Percentiles rank a stretch among this genome's conserved stretches.
Evolutionary conservation across 768 basidiomycete species (phyloP).

Genomic region (Mycena capillaripes): DNA sequence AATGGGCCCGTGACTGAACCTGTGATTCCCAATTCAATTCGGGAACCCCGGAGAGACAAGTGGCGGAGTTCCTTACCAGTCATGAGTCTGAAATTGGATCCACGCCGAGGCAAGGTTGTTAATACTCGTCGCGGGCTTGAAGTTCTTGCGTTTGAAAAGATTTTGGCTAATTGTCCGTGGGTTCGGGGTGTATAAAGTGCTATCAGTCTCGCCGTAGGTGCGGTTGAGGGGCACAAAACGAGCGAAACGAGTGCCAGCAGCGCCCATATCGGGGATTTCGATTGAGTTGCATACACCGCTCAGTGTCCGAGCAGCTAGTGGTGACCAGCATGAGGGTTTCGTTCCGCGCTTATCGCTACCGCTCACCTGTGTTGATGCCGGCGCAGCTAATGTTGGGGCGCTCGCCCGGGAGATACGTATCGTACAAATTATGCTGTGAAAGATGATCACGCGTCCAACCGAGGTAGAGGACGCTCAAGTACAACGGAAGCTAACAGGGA

Average conservation of each 20-base stretch:
- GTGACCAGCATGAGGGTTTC: neutral
- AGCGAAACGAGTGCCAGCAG: slow-evolving; percentile 18
- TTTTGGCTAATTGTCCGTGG: slow-evolving; percentile 31
- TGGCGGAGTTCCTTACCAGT: neutral
- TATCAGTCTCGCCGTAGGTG: slow-evolving; percentile 21
- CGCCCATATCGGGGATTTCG: slow-evolving; percentile 28
- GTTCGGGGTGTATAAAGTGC: slow-evolving; percentile 26
- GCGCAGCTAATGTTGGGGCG: slow-evolving; percentile 9
- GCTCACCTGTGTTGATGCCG: slow-evolving; percentile 25
- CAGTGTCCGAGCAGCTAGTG: slow-evolving; percentile 21
- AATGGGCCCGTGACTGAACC: slow-evolving; percentile 25
- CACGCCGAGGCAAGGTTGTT: slow-evolving; percentile 24
- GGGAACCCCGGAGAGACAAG: neutral
- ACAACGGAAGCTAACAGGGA: slow-evolving; percentile 23
- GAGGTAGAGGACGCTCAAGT: slow-evolving; percentile 24
- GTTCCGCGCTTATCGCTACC: neutral
- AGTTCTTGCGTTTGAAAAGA: slow-evolving; percentile 21
- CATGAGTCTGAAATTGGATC: slow-evolving; percentile 30
- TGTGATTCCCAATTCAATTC: neutral
- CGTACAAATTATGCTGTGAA: slow-evolving; percentile 22
- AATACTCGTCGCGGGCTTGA: slow-evolving; percentile 27
- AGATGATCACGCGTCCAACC: slow-evolving; percentile 20
- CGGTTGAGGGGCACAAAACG: slow-evolving; percentile 30
- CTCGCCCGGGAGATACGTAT: slow-evolving; percentile 30
- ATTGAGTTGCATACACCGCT: slow-evolving; percentile 30